Base-by-base conservation (phyloP, 2,329 filamentous ascomycete species). In the Colletotrichum eremochloae region DNA sequence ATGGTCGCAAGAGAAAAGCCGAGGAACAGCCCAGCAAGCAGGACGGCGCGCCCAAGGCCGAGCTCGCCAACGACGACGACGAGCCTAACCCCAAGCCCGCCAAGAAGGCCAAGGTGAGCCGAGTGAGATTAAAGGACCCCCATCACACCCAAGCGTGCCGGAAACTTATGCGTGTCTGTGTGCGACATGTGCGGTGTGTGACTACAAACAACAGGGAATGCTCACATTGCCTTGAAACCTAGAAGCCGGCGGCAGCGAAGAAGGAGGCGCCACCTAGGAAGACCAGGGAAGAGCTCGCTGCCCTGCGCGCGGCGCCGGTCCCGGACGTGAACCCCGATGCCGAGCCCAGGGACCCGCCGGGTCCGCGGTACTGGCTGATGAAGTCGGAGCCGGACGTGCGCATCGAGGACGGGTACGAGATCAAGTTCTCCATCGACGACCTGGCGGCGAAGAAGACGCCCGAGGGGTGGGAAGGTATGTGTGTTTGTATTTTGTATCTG, bases 401-500 rank as follows among this genome's bases (percentile, higher is more conserved):
- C 7, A 84, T 95, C 20, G 94, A 97, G 80, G 96, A 95, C 67
- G 96, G 95, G 0, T 86, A 93, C 63, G 95, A 98, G 79, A 94
- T 98, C 57, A 93, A 91, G 76, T 99, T 98, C 83, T 97, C 95
- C 0, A 98, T 99, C 77, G 95, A 98, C 77, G 95, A 98, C 80
- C 84, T 99, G 46, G 88, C 89, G 18, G 88, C 89, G 0, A 92
- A 90, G 77, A 90, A 86, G 0, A 88, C 89, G 77, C 94, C 96
- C 1, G 96, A 98, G 79, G 92, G 94, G 0, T 99, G 96, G 96
- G 93, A 97, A 82, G 96, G 94, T 93, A 83, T 79, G 89, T 86
- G 7, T 46, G 18, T n/a, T 1, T 46, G 44, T 36, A 8, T 36
- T 5, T 36, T 36, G 33, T 6, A 8, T n/a, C 44, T 46, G 44